Percentiles rank a stretch among this genome's conserved stretches.
Evolutionary conservation across 768 basidiomycete genomes (phyloP).

Genomic region (Scleroderma citrinum): DNA sequence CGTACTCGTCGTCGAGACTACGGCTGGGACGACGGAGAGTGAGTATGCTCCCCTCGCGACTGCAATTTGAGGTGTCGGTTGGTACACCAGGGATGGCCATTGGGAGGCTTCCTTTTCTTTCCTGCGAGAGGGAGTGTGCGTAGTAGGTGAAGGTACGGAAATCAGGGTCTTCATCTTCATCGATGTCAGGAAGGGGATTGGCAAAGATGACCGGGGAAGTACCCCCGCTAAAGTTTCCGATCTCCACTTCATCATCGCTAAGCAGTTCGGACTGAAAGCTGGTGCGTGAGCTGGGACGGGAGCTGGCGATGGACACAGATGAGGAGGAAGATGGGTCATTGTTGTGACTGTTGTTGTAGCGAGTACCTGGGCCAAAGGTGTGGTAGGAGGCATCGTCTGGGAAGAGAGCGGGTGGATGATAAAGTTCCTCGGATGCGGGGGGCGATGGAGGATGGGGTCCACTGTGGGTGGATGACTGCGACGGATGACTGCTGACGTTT

Average conservation of each 20-base stretch:
- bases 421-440: constrained; percentile 25
- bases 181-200: constrained; percentile 27
- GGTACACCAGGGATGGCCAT: constrained; percentile 47
- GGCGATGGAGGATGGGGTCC: constrained; percentile 7
- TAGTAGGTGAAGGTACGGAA: constrained; percentile 21
- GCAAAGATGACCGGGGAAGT: constrained; percentile 35
- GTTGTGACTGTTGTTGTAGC: constrained; percentile 18
- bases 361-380: constrained; percentile 43
- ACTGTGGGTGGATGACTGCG: constrained; percentile 9
- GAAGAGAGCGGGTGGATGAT: constrained; percentile 11
- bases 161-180: constrained; percentile 27
- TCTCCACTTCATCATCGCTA: constrained; percentile 44
- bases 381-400: constrained; percentile 43
- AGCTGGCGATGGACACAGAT: constrained; percentile 37
- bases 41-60: constrained; percentile 52
- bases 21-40: constrained; percentile 58
- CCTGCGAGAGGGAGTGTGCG: constrained; percentile 14
- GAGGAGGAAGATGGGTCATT: constrained; percentile 30
- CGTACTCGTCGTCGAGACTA: constrained; percentile 48
- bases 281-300: constrained; percentile 29
- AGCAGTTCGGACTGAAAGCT: constrained; percentile 34
- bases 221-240: constrained; percentile 33
- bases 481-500: constrained; percentile 30
- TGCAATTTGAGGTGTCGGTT: constrained; percentile 19
- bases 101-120: constrained; percentile 53